phyloP scores from a whole-genome alignment of 192 early-diverging fungal species.

The Coemansia sp. region DNA sequence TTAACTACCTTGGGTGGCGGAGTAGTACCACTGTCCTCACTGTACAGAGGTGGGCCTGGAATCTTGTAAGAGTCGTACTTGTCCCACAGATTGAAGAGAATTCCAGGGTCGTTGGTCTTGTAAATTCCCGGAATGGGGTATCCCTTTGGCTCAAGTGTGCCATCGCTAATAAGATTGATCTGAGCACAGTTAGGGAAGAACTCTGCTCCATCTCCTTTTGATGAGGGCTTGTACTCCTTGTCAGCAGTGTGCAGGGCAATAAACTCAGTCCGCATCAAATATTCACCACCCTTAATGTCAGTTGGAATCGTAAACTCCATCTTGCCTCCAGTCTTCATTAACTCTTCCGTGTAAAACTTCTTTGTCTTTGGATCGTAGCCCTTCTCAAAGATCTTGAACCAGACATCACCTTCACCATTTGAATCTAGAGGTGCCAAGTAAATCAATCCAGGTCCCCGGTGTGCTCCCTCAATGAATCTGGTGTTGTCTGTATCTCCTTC shows the following conservation, averaged over 20 bases:
- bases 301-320: slow-evolving; percentile 18
- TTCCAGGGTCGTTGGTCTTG: slow-evolving; percentile 11
- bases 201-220: slow-evolving; percentile 13
- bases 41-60: slow-evolving; percentile 1
- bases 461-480: slow-evolving; percentile 7
- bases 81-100: slow-evolving; percentile 7
- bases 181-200: slow-evolving; percentile 30
- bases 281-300: slow-evolving; percentile 20
- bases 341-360: slow-evolving; percentile 10
- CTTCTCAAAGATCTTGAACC: slow-evolving; percentile 26
- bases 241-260: slow-evolving; percentile 23
- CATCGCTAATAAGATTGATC: slow-evolving; percentile 5
- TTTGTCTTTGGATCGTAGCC: slow-evolving; percentile 4
- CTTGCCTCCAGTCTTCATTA: slow-evolving; percentile 13
- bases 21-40: background rate
- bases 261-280: slow-evolving; percentile 26
- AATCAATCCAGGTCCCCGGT: slow-evolving; percentile 17
- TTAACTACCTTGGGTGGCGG: background rate
- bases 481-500: background rate
- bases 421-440: slow-evolving; percentile 13
- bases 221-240: background rate
- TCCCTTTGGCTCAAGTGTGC: background rate
- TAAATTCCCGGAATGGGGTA: slow-evolving; percentile 26
- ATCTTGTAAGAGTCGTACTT: background rate
- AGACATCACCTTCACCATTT: slow-evolving; percentile 7